Conservation (phyloP, 2,329 filamentous ascomycete species). For the Phialophora expanda region DNA sequence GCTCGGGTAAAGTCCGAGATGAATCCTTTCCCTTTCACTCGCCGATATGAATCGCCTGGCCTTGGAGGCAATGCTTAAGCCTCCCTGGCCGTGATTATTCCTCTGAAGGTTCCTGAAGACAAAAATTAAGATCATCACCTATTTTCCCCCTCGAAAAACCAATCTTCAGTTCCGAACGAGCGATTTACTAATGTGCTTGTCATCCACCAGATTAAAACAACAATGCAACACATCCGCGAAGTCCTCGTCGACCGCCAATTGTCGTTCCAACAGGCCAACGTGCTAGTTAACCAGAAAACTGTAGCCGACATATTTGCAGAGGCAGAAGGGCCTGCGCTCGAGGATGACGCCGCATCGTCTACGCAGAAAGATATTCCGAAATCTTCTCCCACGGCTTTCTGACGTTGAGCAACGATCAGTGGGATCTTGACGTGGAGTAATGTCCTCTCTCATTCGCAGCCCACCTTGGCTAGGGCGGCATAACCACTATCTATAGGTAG, state of each 20-base stretch:
- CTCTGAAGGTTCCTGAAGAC: constrained; percentile 35
- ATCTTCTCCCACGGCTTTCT: not conserved
- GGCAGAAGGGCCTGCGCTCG: not conserved
- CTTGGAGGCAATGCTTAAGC: constrained; percentile 41
- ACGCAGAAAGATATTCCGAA: not conserved
- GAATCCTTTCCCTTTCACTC: constrained; percentile 42
- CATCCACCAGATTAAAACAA: constrained; percentile 24
- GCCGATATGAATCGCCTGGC: constrained; percentile 41
- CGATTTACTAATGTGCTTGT: constrained; percentile 8
- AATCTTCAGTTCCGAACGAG: not conserved
- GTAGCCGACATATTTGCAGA: constrained; percentile 16
- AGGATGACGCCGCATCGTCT: constrained; percentile 1
- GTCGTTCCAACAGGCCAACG: constrained; percentile 31
- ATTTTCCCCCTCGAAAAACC: not conserved
- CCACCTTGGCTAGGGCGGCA: too few species aligned
- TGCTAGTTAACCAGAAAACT: constrained; percentile 21
- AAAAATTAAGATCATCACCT: not conserved
- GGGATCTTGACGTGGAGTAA: not conserved
- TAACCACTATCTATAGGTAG: not conserved
- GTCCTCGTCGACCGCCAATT: constrained; percentile 32
- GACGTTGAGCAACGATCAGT: not conserved
- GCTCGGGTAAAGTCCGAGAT: constrained; percentile 31
- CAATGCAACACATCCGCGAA: constrained; percentile 28
- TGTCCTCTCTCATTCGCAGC: not conserved
- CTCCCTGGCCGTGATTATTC: constrained; percentile 38